phyloP scores from a whole-genome alignment of 2,329 filamentous ascomycete species.

The Xylaria sp. region DNA sequence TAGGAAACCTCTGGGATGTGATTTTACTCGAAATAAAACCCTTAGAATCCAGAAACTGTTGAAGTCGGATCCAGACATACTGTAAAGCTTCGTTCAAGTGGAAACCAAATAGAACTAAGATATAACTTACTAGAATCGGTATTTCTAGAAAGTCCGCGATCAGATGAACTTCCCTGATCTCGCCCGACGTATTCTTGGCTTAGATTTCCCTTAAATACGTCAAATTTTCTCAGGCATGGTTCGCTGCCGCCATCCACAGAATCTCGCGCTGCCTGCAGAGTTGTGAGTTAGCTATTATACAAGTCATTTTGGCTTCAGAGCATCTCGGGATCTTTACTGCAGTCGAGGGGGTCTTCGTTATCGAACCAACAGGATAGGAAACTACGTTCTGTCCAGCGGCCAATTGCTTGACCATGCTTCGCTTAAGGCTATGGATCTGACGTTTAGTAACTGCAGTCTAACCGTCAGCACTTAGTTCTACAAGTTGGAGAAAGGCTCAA shows the following conservation, averaged over 20 bases:
- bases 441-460: slow-evolving; percentile 27
- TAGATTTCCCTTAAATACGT: slow-evolving; percentile 39
- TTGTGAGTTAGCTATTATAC: not conserved
- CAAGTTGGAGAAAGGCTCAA: not conserved
- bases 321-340: slow-evolving; percentile 20
- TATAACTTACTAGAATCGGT: slow-evolving; percentile 40
- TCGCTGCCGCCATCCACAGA: slow-evolving; percentile 30
- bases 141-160: slow-evolving; percentile 31
- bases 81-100: not conserved
- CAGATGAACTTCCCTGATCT: slow-evolving; percentile 36
- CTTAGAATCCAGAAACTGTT: not conserved
- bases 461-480: slow-evolving; percentile 6
- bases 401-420: slow-evolving; percentile 47
- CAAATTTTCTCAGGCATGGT: slow-evolving; percentile 40
- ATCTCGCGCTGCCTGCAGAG: slow-evolving; percentile 18
- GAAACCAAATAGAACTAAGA: not conserved
- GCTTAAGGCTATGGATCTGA: slow-evolving; percentile 42
- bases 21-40: not conserved
- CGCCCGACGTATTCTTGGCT: slow-evolving; percentile 38
- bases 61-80: not conserved
- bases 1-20: not conserved
- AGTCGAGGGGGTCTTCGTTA: slow-evolving; percentile 19
- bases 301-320: not conserved
- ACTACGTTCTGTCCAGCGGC: slow-evolving; percentile 36
- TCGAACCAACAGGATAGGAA: slow-evolving; percentile 31